These are phyloP conservation scores for Aspergillus jensenii DNA, from an alignment of 2,329 filamentous ascomycete genomes.

Conservation along the genomic window DNA sequence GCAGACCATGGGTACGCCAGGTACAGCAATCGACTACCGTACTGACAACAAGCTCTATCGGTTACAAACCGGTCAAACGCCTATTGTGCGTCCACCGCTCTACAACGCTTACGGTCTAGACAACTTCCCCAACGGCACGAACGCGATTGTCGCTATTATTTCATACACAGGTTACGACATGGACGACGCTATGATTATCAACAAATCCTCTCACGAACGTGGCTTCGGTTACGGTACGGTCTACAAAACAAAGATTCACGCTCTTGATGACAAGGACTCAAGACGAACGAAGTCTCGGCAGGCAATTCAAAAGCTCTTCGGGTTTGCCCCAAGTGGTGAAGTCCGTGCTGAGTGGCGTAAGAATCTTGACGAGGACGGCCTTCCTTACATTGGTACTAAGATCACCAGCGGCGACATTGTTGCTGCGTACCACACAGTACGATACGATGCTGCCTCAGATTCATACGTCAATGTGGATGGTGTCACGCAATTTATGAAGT, in stretches of 20 bases:
- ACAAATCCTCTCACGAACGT: conserved; percentile 93
- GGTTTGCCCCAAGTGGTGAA: conserved; percentile 77
- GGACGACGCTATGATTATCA: conserved; percentile 99
- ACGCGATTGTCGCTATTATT: conserved; percentile 94
- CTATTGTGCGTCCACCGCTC: conserved; percentile 84
- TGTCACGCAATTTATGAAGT: conserved; percentile 83
- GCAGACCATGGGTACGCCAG: conserved; percentile 97
- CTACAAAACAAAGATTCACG: conserved; percentile 95
- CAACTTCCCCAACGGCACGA: conserved; percentile 96
- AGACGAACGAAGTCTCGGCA: conserved; percentile 65
- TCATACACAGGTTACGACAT: conserved; percentile 99
- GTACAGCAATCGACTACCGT: conserved; percentile 77
- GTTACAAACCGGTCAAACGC: conserved; percentile 92
- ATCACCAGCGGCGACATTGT: conserved; percentile 80
- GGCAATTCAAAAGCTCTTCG: conserved; percentile 78
- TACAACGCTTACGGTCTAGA: conserved; percentile 97
- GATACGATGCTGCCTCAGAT: conserved; percentile 67
- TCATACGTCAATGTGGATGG: conserved; percentile 84
- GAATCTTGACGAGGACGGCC: conserved; percentile 80
- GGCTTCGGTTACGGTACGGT: conserved; percentile 95
- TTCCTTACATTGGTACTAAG: conserved; percentile 76
- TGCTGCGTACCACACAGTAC: conserved; percentile 86
- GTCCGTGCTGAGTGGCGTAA: conserved; percentile 69
- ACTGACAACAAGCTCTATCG: conserved; percentile 98
- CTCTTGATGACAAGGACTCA: conserved; percentile 74